These are phyloP conservation scores for Hanseniaspora singularis DNA, from an alignment of 805 yeast species.

Conservation along the genomic window DNA sequence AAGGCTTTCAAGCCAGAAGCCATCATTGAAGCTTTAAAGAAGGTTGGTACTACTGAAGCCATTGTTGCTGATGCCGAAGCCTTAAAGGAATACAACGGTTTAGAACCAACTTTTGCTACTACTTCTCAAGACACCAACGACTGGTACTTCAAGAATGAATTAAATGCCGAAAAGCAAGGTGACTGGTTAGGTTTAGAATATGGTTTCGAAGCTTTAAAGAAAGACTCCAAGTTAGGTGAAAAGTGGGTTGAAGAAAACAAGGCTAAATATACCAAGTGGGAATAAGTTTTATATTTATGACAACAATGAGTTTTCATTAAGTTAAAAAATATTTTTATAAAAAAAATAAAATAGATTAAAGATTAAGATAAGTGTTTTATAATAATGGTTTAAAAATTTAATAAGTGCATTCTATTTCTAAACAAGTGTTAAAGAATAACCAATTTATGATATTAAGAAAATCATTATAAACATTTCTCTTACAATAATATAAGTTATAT, in stretches of 20 bases:
- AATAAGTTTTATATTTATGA: no score
- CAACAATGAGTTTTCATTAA: no score
- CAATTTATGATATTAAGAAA: no score
- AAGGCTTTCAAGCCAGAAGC: slow-evolving; percentile 74
- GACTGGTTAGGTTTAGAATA: slow-evolving; percentile 15
- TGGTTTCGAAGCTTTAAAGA: slow-evolving; percentile 11
- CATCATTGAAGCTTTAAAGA: slow-evolving; percentile 62
- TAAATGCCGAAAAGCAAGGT: slow-evolving; percentile 38
- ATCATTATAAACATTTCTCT: no score
- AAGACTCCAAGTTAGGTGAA: slow-evolving; percentile 15
- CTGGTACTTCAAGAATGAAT: slow-evolving; percentile 72
- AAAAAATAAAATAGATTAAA: no score
- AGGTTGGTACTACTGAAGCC: slow-evolving; percentile 41
- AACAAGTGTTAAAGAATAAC: no score
- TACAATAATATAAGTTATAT: no score
- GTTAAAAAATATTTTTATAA: no score
- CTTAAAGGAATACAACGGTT: slow-evolving; percentile 41
- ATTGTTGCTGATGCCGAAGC: slow-evolving; percentile 74
- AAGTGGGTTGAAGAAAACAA: slow-evolving; percentile 16
- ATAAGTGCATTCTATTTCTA: no score
- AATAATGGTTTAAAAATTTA: no score
- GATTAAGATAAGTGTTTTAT: no score
- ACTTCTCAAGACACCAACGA: slow-evolving; percentile 36
- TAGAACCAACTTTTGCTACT: slow-evolving; percentile 32
- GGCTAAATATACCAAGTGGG: slow-evolving; percentile 13